Conservation (phyloP, 495 filamentous ascomycete genomes). For the Evansstolkia leycettana region DNA sequence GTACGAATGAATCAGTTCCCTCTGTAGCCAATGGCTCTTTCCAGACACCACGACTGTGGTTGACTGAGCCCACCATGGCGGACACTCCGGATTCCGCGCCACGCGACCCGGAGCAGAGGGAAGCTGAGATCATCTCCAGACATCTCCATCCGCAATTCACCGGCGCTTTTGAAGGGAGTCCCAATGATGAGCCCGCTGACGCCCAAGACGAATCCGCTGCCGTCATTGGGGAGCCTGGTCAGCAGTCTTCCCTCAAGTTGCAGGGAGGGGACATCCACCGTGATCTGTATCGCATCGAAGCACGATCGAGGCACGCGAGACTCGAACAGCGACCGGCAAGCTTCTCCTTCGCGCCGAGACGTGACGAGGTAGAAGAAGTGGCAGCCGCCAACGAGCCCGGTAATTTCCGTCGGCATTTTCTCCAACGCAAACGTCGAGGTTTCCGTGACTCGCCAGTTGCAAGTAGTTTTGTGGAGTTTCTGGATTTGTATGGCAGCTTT, state of each 20-base stretch:
- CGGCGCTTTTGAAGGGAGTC: slow-evolving; percentile 5
- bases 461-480: slow-evolving; percentile 48
- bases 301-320: slow-evolving; percentile 24
- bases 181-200: not conserved
- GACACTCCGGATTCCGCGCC: not conserved
- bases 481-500: slow-evolving; percentile 59
- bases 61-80: not conserved
- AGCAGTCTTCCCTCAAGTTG: slow-evolving; percentile 47
- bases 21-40: no score
- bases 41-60: no score
- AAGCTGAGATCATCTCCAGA: slow-evolving; percentile 22
- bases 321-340: slow-evolving; percentile 43
- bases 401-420: slow-evolving; percentile 48
- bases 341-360: slow-evolving; percentile 30
- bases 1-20: no score
- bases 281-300: slow-evolving; percentile 51
- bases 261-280: slow-evolving; percentile 60
- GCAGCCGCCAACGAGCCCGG: slow-evolving; percentile 31
- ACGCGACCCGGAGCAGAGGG: slow-evolving; percentile 5
- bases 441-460: slow-evolving; percentile 39
- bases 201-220: not conserved
- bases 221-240: slow-evolving; percentile 2
- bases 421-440: slow-evolving; percentile 35
- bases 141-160: slow-evolving; percentile 31
- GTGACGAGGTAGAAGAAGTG: slow-evolving; percentile 29